Conservation (phyloP, 306 rosid genomes). For the Ormosia semicastrata region DNA sequence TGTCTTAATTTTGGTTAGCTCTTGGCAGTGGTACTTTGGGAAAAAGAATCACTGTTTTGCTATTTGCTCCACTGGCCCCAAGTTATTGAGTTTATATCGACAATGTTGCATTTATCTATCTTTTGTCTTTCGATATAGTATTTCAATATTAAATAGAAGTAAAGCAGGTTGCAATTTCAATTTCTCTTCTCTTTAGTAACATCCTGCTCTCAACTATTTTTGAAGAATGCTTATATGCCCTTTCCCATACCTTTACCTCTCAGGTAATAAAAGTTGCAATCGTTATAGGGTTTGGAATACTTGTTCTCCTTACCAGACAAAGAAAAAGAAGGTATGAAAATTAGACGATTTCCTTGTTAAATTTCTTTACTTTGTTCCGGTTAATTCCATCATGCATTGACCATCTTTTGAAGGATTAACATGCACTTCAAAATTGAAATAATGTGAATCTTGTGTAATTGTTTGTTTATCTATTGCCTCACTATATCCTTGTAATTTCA, state of each 20-base stretch:
- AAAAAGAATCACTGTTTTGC: not conserved
- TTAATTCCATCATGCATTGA: constrained; percentile 14
- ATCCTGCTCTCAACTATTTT: not conserved
- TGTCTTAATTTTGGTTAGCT: not conserved
- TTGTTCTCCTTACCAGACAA: constrained; percentile 78
- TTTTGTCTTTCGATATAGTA: not conserved
- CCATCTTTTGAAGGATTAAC: not conserved
- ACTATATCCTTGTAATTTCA: not conserved
- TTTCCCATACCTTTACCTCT: constrained; percentile 11
- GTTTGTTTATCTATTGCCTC: not conserved
- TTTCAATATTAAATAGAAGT: not conserved
- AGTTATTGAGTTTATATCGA: not conserved
- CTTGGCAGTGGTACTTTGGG: not conserved
- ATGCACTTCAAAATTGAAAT: constrained; percentile 14
- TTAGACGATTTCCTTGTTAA: not conserved
- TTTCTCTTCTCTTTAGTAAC: not conserved
- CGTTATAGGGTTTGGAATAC: constrained; percentile 75
- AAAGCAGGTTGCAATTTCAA: not conserved
- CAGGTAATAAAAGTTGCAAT: constrained; percentile 77
- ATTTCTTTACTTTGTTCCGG: not conserved
- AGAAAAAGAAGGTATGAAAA: constrained; percentile 46
- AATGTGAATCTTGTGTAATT: not conserved
- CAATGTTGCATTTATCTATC: not conserved
- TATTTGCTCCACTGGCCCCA: not conserved
- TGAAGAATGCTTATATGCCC: constrained; percentile 6